Evolutionary conservation across 371 early-diverging fungal genomes (phyloP).

Genomic region (Fennellomyces sp.): DNA sequence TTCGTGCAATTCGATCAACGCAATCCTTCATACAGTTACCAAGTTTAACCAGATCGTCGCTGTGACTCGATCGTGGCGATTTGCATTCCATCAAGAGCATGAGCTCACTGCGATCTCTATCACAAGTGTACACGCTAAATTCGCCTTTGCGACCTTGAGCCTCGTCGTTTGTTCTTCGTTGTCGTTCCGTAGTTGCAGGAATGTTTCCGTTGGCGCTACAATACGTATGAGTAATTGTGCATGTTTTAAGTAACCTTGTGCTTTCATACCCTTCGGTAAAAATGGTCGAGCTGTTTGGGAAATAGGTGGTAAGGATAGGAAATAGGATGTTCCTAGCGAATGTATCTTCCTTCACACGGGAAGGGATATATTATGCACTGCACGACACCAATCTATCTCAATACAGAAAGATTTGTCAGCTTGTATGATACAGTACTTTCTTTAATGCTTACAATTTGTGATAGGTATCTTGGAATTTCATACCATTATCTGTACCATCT

Average conservation of each 20-base stretch:
- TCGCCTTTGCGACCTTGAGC: slow-evolving; percentile 7
- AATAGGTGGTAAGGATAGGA: slow-evolving; percentile 6
- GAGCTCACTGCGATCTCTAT: slow-evolving; percentile 6
- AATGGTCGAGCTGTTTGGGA: slow-evolving; percentile 2
- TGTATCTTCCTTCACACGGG: slow-evolving; percentile 11
- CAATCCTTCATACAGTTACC: slow-evolving; percentile 12
- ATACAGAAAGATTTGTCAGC: not conserved
- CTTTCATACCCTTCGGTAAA: slow-evolving; percentile 10
- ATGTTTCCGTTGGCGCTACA: too few relatives aligned
- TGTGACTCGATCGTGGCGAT: not conserved
- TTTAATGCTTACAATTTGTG: too few relatives aligned
- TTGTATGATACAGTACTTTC: too few relatives aligned
- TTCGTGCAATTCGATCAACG: not conserved
- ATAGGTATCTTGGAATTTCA: too few relatives aligned
- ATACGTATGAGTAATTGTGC: too few relatives aligned
- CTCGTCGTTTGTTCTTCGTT: too few relatives aligned
- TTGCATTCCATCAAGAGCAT: slow-evolving; percentile 10
- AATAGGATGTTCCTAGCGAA: slow-evolving; percentile 5
- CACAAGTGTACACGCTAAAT: slow-evolving; percentile 9
- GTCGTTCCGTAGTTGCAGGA: too few relatives aligned
- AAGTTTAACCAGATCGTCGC: slow-evolving; percentile 12
- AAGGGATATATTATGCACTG: not conserved
- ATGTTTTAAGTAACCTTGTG: too few relatives aligned
- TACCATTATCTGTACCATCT: too few relatives aligned
- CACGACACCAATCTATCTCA: slow-evolving; percentile 10